Evolutionary conservation across 2,329 filamentous ascomycete genomes (phyloP).

Genomic region (Elsinoe batatas): DNA sequence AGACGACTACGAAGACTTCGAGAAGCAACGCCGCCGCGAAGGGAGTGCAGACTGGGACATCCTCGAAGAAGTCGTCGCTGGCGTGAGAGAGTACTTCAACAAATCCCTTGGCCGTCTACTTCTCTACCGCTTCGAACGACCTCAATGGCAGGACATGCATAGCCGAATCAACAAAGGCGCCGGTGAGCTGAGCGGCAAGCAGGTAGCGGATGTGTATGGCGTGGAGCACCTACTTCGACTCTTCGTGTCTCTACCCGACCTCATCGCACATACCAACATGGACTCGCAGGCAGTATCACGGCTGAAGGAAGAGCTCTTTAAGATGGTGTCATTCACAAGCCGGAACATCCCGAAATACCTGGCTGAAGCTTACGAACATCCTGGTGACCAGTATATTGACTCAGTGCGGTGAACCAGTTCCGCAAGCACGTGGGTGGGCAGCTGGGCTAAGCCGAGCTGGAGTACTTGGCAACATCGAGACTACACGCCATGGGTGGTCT

Average conservation of each 20-base stretch:
- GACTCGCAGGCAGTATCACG: constrained; percentile 82
- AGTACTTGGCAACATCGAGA: neutral
- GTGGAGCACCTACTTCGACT: constrained; percentile 84
- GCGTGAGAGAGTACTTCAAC: constrained; percentile 89
- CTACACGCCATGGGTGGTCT: neutral
- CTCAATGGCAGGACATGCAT: constrained; percentile 72
- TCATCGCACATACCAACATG: constrained; percentile 97
- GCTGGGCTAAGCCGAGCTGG: neutral
- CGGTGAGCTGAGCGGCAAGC: constrained; percentile 58
- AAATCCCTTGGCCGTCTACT: constrained; percentile 78
- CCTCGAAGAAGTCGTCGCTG: constrained; percentile 77
- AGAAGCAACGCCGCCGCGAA: constrained; percentile 52
- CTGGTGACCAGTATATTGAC: constrained; percentile 61
- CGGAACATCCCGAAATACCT: constrained; percentile 72
- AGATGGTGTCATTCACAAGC: constrained; percentile 76
- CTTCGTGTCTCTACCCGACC: constrained; percentile 75
- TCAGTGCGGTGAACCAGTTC: constrained; percentile 13
- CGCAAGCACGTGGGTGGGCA: neutral
- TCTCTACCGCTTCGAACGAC: constrained; percentile 86
- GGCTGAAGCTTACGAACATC: constrained; percentile 62
- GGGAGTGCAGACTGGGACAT: constrained; percentile 70
- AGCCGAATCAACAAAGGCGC: constrained; percentile 54
- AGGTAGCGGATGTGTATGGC: constrained; percentile 74
- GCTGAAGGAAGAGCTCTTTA: constrained; percentile 77
- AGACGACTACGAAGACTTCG: constrained; percentile 70